Evolutionary conservation across 148 eudicot genomes (phyloP).

Genomic region (Rhododendron henanense): DNA sequence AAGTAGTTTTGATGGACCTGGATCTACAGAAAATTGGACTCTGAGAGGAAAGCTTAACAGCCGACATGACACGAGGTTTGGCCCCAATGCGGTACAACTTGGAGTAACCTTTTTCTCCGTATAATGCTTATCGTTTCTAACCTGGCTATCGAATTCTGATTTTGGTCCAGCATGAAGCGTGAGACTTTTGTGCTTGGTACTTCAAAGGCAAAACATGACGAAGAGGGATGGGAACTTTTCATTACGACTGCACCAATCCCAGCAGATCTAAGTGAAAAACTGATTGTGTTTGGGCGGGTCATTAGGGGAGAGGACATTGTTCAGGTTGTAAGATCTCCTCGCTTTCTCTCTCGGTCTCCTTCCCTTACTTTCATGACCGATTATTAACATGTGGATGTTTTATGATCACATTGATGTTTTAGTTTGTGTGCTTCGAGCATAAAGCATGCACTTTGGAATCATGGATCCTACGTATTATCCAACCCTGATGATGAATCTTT

Average conservation of each 20-base stretch:
- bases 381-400: not conserved
- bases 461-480: not conserved
- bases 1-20: constrained; percentile 60
- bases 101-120: not conserved
- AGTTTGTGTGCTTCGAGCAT: not conserved
- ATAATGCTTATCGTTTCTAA: not conserved
- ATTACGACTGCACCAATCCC: constrained; percentile 95
- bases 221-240: constrained; percentile 64
- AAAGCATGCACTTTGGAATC: not conserved
- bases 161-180: constrained; percentile 67
- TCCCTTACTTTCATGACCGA: not conserved
- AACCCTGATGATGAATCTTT: not conserved
- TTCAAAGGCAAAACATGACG: constrained; percentile 59
- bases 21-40: constrained; percentile 78
- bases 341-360: not conserved
- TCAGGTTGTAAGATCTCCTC: constrained; percentile 48
- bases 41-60: constrained; percentile 68
- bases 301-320: constrained; percentile 90
- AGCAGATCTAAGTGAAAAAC: constrained; percentile 81
- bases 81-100: not conserved
- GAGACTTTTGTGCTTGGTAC: constrained; percentile 98
- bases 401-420: not conserved
- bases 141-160: not conserved
- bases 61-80: constrained; percentile 78
- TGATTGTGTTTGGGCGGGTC: constrained; percentile 83